Conservation (phyloP, 805 yeast genomes). For the Zygosaccharomyces lentus region DNA sequence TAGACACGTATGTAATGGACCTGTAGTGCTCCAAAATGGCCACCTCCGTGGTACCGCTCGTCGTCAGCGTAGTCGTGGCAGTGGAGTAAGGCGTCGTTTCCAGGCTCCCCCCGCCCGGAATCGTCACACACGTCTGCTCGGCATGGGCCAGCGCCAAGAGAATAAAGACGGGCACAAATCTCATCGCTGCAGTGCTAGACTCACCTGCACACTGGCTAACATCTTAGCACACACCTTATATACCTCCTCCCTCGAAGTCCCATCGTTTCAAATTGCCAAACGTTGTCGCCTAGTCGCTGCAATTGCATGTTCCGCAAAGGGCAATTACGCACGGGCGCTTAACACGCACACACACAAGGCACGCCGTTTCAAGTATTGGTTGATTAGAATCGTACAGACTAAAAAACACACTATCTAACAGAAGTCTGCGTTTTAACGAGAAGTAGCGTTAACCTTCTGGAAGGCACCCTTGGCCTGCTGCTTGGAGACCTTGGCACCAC, state of each 20-base stretch:
- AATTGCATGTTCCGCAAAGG: constrained; percentile 7
- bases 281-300: not conserved
- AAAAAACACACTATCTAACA: constrained; percentile 8
- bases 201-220: not conserved
- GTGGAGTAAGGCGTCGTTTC: constrained; percentile 28
- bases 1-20: constrained; percentile 24
- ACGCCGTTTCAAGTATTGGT: constrained; percentile 7
- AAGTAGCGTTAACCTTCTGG: constrained; percentile 94
- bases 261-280: not conserved
- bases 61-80: constrained; percentile 16
- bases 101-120: constrained; percentile 21
- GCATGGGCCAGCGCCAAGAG: not conserved
- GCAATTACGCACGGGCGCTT: constrained; percentile 1
- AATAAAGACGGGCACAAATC: not conserved
- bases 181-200: not conserved
- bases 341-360: not conserved
- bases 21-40: constrained; percentile 24
- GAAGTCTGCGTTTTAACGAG: constrained; percentile 53
- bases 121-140: constrained; percentile 18
- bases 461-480: constrained; percentile 97
- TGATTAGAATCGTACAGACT: constrained; percentile 7
- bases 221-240: not conserved
- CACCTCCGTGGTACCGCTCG: constrained; percentile 17
- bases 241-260: not conserved
- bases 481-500: constrained; percentile 80